A percentile compares a stretch with the other conserved stretches of the same genome.
These are phyloP conservation scores for Fraxinus sp. DNA, from an alignment of 305 asterid genomes.

Conservation along the genomic window DNA sequence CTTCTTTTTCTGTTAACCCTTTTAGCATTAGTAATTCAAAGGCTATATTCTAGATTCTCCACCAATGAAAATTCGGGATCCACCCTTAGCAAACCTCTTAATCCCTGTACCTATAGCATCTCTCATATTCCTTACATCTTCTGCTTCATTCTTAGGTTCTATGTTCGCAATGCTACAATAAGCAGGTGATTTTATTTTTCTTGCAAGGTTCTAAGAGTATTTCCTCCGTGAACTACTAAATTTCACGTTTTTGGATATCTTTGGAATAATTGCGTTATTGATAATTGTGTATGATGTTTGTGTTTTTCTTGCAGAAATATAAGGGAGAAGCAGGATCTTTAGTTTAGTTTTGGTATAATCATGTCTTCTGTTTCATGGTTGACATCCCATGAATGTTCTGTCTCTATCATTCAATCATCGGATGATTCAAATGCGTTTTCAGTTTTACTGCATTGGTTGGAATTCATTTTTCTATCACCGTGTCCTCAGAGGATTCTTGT, in stretches of 20 bases:
- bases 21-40: constrained; percentile 31
- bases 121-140: not conserved
- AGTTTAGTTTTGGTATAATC: constrained; percentile 10
- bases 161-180: not conserved
- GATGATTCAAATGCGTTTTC: constrained; percentile 23
- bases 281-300: not conserved
- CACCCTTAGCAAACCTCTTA: constrained; percentile 45
- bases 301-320: constrained; percentile 19
- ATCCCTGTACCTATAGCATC: no score
- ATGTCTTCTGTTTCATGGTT: constrained; percentile 41
- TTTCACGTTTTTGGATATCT: not conserved
- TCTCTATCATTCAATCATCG: constrained; percentile 34
- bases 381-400: constrained; percentile 47
- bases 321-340: constrained; percentile 11
- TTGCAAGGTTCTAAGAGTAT: not conserved
- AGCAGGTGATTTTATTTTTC: not conserved
- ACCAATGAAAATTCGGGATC: constrained; percentile 24
- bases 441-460: constrained; percentile 30
- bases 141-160: constrained; percentile 4
- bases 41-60: constrained; percentile 33
- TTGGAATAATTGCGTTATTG: not conserved
- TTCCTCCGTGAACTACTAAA: not conserved
- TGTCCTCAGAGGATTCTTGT: constrained; percentile 57
- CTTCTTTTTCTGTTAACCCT: constrained; percentile 43
- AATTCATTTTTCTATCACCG: constrained; percentile 52